Base-by-base conservation (phyloP, 805 yeast species). In the Cyberlindnera mississippiensis region DNA sequence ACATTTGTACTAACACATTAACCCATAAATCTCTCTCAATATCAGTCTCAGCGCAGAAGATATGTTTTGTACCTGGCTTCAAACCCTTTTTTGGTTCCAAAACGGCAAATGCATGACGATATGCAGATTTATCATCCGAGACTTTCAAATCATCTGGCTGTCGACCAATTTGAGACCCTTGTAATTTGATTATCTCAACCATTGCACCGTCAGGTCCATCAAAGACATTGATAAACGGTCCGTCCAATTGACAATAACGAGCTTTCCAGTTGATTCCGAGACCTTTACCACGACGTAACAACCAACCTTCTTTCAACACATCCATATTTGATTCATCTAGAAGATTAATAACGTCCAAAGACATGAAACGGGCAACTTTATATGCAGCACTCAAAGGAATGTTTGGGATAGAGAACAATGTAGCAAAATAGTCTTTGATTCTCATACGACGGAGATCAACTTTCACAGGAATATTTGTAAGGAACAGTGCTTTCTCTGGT, bases 1-100 rank as follows among this genome's bases (percentile, higher is more conserved):
- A 55, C 29, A 59, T 52, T 33, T 63, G 66, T 26, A 71, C 60
- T 13, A 74, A 51, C 0, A 67, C 67, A 14, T 74, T 70, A 8
- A 85, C 75, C 93, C 95, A 85, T 9, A 66, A 66, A 53, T 83
- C 90, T 42, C 91, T 72, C 55, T 88, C 96, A 20, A 69, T 73
- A 34, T 83, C 83, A 8, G 83, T 78, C 58, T 89, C 95, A 2
- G 93, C 83, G 61, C 95, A 86, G 40, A 88, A 73, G 38, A 76
- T 72, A 53, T 82, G 86, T 49, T 72, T 79, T 1, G 76, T 74
- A 22, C 45, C 37, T 6, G 55, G 37, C 34, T 54, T 50, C 6
- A 53, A 18, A 7, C 45, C 49, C 37, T 64, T 69, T 37, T 67
- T 68, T 4, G 71, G 60, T 41, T 76, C 82, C 63, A 75, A 62